Conservation (phyloP, 192 early-diverging fungal species). For the Backusella tuberculispora region DNA sequence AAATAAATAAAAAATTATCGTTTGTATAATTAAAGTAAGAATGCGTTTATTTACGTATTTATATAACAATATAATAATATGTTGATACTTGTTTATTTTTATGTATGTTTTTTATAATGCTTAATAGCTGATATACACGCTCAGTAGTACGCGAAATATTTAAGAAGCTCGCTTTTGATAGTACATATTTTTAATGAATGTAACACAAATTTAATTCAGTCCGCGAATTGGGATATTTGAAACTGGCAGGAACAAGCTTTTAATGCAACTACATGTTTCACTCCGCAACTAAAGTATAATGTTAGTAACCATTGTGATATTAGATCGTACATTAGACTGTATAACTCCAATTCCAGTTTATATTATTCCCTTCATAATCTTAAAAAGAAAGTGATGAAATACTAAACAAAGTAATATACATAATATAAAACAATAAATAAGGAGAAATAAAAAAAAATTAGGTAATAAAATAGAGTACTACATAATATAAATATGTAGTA, state of each 20-base stretch:
- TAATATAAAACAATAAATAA: not conserved
- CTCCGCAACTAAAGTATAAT: not conserved
- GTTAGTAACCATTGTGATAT: constrained; percentile 13
- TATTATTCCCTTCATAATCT: not conserved
- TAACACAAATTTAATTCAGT: constrained; percentile 3
- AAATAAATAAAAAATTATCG: too few relatives aligned
- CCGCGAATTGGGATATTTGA: not conserved
- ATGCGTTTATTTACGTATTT: too few relatives aligned
- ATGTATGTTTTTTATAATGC: too few relatives aligned
- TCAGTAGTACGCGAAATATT: not conserved
- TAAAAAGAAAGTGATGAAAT: not conserved
- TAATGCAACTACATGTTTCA: constrained; percentile 6
- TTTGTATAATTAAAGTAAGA: too few relatives aligned
- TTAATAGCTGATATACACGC: too few relatives aligned
- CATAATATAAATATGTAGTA: not conserved
- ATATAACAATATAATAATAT: too few relatives aligned
- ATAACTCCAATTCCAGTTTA: not conserved
- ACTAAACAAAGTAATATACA: not conserved
- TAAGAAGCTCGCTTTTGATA: not conserved
- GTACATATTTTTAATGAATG: not conserved
- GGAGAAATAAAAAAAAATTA: not conserved
- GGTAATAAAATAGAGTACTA: not conserved
- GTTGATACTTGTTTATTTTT: too few relatives aligned
- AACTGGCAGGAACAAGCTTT: not conserved
- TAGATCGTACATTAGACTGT: not conserved